A percentile compares a stretch with the other conserved stretches of the same genome.
Evolutionary conservation across 1,139 yeast genomes (phyloP).

Genomic region (Cylindricascospora bacillispora): DNA sequence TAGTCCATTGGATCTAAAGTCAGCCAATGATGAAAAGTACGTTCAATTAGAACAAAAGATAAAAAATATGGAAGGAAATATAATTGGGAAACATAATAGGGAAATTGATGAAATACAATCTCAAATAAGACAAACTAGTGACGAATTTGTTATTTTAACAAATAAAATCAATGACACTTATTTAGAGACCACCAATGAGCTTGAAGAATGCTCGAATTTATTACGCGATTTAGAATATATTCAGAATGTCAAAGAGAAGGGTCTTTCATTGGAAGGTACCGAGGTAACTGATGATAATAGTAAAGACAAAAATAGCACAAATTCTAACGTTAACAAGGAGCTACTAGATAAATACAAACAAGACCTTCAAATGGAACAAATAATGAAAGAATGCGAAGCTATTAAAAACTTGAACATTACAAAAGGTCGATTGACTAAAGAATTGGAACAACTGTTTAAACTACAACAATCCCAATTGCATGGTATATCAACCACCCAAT

Average conservation of each 20-base stretch:
- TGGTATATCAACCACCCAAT: background rate
- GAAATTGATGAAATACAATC: slow-evolving; percentile 11
- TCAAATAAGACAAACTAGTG: slow-evolving; percentile 10
- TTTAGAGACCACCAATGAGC: slow-evolving; percentile 13
- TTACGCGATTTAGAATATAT: slow-evolving; percentile 15
- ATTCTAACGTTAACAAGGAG: too few relatives aligned
- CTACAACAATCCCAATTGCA: background rate
- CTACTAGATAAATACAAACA: background rate
- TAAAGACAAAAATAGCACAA: slow-evolving; percentile 1
- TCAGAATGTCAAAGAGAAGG: slow-evolving; percentile 6
- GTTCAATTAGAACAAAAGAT: slow-evolving; percentile 13
- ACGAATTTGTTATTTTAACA: slow-evolving; percentile 12
- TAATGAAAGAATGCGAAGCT: slow-evolving; percentile 6
- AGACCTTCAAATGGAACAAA: slow-evolving; percentile 2
- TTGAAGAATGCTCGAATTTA: slow-evolving; percentile 18
- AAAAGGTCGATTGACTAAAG: slow-evolving; percentile 2
- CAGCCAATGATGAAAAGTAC: slow-evolving; percentile 15
- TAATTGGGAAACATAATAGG: slow-evolving; percentile 6
- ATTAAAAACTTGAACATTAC: slow-evolving; percentile 3
- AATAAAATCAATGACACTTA: slow-evolving; percentile 16
- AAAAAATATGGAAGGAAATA: slow-evolving; percentile 9
- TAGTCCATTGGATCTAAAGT: slow-evolving; percentile 10
- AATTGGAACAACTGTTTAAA: background rate
- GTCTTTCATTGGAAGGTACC: slow-evolving; percentile 3
- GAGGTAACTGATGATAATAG: slow-evolving; percentile 5